Evolutionary conservation across 768 basidiomycete species (phyloP).

Genomic region (Termitomyces sp.): DNA sequence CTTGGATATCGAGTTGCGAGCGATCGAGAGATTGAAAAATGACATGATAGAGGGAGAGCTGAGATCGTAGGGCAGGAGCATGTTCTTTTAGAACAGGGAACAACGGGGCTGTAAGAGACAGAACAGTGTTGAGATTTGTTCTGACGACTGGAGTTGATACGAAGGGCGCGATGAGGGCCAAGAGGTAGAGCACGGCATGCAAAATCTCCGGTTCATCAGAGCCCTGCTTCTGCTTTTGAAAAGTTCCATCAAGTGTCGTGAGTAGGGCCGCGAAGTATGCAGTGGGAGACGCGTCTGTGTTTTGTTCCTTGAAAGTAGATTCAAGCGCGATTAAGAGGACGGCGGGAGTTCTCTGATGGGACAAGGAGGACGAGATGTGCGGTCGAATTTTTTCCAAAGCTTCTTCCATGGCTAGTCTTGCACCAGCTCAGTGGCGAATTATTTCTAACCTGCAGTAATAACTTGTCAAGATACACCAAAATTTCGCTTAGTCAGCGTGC

Average conservation of each 20-base stretch:
- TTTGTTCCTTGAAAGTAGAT: conserved; percentile 69
- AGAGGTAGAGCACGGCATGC: conserved; percentile 81
- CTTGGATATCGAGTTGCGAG: conserved; percentile 63
- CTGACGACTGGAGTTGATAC: conserved; percentile 81
- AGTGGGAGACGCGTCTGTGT: conserved; percentile 67
- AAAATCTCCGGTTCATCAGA: conserved; percentile 71
- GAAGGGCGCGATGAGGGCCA: conserved; percentile 75
- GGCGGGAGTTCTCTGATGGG: conserved; percentile 89
- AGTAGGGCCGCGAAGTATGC: conserved; percentile 95
- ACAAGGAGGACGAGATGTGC: conserved; percentile 75
- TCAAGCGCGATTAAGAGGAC: conserved; percentile 84
- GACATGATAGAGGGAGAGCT: conserved; percentile 72
- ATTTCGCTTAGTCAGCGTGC: conserved; percentile 32
- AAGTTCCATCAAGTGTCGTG: conserved; percentile 77
- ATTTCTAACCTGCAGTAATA: too few relatives aligned
- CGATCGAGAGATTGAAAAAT: conserved; percentile 72
- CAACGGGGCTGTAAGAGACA: conserved; percentile 75
- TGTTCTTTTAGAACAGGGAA: conserved; percentile 65
- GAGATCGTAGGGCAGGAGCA: conserved; percentile 84
- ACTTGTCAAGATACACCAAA: conserved; percentile 20
- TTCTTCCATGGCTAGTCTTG: conserved; percentile 47
- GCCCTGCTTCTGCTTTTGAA: conserved; percentile 55
- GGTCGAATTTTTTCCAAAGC: conserved; percentile 84
- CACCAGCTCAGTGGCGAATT: neutral
- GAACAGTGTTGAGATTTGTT: conserved; percentile 66